Conservation (phyloP, 2,329 filamentous ascomycete species). For the Daldinia sp. region DNA sequence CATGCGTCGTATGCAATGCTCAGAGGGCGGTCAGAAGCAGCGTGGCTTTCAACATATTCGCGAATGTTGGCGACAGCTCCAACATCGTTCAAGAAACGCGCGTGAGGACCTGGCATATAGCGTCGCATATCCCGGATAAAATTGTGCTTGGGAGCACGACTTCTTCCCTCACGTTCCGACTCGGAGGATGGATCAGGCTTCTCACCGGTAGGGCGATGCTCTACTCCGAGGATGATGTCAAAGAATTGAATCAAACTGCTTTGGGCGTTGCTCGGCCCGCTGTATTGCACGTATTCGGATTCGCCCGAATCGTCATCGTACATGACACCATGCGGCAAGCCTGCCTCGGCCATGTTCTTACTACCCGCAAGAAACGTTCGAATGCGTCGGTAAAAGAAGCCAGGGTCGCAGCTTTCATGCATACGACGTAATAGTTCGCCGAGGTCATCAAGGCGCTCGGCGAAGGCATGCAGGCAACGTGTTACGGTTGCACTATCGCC, state of each 20-base stretch:
- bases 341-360: slow-evolving; percentile 97
- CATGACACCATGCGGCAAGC: slow-evolving; percentile 83
- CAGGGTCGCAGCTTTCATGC: slow-evolving; percentile 94
- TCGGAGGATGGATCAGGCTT: slow-evolving; percentile 58
- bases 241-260: slow-evolving; percentile 98
- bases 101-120: slow-evolving; percentile 96
- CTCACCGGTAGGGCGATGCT: slow-evolving; percentile 88
- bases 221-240: slow-evolving; percentile 87
- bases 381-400: slow-evolving; percentile 94
- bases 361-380: slow-evolving; percentile 95
- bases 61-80: slow-evolving; percentile 85
- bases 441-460: slow-evolving; percentile 87
- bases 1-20: slow-evolving; percentile 90
- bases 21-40: slow-evolving; percentile 67
- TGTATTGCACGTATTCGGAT: slow-evolving; percentile 80
- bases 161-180: slow-evolving; percentile 54
- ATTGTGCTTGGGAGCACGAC: slow-evolving; percentile 70
- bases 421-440: slow-evolving; percentile 81
- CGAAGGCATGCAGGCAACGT: slow-evolving; percentile 79
- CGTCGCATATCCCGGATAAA: slow-evolving; percentile 97
- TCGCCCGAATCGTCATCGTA: slow-evolving; percentile 82
- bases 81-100: slow-evolving; percentile 86
- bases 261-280: slow-evolving; percentile 95
- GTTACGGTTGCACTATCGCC: slow-evolving; percentile 77
- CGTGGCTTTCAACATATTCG: slow-evolving; percentile 74